Conservation (phyloP, 768 basidiomycete species). For the Hericium rajendrae region DNA sequence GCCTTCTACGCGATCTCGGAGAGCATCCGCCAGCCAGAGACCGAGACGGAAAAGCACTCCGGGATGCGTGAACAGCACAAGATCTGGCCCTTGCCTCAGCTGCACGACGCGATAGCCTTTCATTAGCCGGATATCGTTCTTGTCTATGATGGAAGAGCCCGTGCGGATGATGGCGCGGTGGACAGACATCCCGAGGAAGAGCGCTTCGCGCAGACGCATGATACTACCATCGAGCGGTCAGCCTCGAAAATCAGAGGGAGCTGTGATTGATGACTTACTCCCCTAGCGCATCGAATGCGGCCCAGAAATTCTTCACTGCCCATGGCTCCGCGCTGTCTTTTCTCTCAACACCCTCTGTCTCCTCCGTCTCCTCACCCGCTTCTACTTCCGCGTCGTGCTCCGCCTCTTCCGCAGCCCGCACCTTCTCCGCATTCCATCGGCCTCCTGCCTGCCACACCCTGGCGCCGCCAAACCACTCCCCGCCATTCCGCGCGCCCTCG, state of each 20-base stretch:
- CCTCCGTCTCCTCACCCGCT: slow-evolving; percentile 16
- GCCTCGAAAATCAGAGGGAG: not conserved
- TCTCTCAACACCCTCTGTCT: slow-evolving; percentile 25
- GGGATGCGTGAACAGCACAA: slow-evolving; percentile 86
- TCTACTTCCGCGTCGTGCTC: slow-evolving; percentile 5
- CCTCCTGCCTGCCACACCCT: slow-evolving; percentile 49
- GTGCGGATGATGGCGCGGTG: slow-evolving; percentile 91
- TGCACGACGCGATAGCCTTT: slow-evolving; percentile 85
- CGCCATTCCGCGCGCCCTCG: slow-evolving; percentile 81
- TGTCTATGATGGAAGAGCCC: slow-evolving; percentile 94
- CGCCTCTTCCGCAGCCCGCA: slow-evolving; percentile 19
- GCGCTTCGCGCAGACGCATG: slow-evolving; percentile 57
- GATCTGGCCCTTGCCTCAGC: slow-evolving; percentile 87
- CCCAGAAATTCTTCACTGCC: slow-evolving; percentile 95
- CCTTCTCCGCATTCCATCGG: slow-evolving; percentile 15
- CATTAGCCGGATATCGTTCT: slow-evolving; percentile 83
- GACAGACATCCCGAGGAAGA: slow-evolving; percentile 81
- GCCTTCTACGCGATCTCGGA: slow-evolving; percentile 65
- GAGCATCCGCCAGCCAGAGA: slow-evolving; percentile 89
- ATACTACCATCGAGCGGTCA: slow-evolving; percentile 39
- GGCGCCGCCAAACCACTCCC: slow-evolving; percentile 92
- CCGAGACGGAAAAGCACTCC: slow-evolving; percentile 85
- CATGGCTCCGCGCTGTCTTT: slow-evolving; percentile 46
- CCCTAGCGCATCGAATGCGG: slow-evolving; percentile 81
- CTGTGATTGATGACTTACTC: slow-evolving; percentile 52